Percentiles rank a stretch among this genome's conserved stretches.
Evolutionary conservation across 257 asterid genomes (phyloP).

Genomic region (Nicotiana paniculata): DNA sequence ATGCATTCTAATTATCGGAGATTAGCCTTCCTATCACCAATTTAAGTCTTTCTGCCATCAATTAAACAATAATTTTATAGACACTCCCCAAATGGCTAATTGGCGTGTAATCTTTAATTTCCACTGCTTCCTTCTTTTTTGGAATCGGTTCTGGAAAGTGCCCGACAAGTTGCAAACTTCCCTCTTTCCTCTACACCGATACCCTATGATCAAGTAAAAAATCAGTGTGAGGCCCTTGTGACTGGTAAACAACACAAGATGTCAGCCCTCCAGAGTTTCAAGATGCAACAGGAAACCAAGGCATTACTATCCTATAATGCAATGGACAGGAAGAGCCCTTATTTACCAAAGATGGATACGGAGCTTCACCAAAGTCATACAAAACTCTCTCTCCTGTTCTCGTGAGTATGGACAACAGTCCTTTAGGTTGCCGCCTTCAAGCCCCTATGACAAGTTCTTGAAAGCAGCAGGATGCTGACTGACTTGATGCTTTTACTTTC

Average conservation of each 20-base stretch:
- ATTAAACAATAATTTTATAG: too few relatives aligned
- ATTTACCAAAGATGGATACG: conserved; percentile 14
- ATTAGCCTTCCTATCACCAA: too few relatives aligned
- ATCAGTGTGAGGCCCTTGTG: conserved; percentile 46
- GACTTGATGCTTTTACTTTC: not conserved
- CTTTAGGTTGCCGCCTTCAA: conserved; percentile 47
- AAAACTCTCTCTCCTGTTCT: conserved; percentile 20
- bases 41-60: too few relatives aligned
- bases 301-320: conserved; percentile 17
- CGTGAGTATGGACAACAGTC: conserved; percentile 30
- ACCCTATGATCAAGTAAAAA: conserved; percentile 46
- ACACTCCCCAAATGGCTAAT: too few relatives aligned
- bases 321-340: conserved; percentile 13
- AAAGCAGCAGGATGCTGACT: conserved; percentile 48
- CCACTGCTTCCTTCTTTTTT: too few relatives aligned
- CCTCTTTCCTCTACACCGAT: conserved; percentile 38
- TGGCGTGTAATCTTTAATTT: too few relatives aligned
- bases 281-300: conserved; percentile 31
- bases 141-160: conserved; percentile 35
- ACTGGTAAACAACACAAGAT: conserved; percentile 42
- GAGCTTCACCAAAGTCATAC: conserved; percentile 11
- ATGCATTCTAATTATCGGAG: too few relatives aligned
- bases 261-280: conserved; percentile 43
- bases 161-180: conserved; percentile 40
- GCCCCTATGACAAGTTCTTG: conserved; percentile 47